Base-by-base conservation (phyloP, 768 basidiomycete species). In the Serendipita sp. region DNA sequence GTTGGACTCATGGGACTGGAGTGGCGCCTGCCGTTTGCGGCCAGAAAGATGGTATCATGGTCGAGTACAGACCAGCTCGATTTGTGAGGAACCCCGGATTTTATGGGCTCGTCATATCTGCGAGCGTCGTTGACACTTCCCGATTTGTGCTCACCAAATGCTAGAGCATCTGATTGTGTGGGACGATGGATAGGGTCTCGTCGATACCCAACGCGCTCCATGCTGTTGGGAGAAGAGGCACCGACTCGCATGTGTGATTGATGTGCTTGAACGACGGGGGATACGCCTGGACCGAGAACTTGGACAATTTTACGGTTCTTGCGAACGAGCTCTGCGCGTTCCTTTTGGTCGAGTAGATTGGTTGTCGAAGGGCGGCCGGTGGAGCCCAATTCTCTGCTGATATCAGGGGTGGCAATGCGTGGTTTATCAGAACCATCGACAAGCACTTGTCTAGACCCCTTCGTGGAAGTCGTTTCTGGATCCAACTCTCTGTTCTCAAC, bases 251-350 rank as follows among this genome's bases (percentile, higher is more conserved):
- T 43, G 10, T 18, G 34, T 6, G 72, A 66, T 13, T 40, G 40
- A 40, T 5, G 6, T 40, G 40, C 40, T 62, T 78, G 68, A 3
- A 72, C 74, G 8, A 80, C 79, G 3, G 76, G 74, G 75, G 78
- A 4, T 4, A n/a, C 2, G 85, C 87, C 2, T 78, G 81, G 78
- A 45, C 89, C 89, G 63, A 91, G 84, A n/a, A 91, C 75, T 66
- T 85, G 84, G n/a, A 85, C 78, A 55, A 91, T 80, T 72, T 92
- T 92, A 69, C 85, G 83, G 62, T 83, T 81, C 68, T 84, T 86
- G 63, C 82, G 78, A 36, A 91, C 76, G 64, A 86, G 82, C 60
- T 87, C 87, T 0, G 85, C 80, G 34, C 89, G 87, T 67, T 86
- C 83, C 10, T 78, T 76, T 16, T 82, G 74, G 66, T 77, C 76